These are phyloP conservation scores for Cordyceps militaris DNA, from an alignment of 2,329 filamentous ascomycete species.

Conservation along the genomic window DNA sequence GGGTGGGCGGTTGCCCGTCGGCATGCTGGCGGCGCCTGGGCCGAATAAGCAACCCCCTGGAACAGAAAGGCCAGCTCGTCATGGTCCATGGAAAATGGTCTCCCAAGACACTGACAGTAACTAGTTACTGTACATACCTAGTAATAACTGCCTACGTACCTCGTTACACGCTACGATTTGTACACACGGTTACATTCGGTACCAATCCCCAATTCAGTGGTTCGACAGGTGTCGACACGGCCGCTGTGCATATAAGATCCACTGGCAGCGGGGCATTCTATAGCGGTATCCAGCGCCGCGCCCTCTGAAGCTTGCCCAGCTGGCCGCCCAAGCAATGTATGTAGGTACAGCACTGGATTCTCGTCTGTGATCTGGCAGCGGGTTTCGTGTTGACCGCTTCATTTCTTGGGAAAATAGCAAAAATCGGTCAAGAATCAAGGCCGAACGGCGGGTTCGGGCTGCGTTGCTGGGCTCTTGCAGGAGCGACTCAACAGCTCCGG, in stretches of 20 bases:
- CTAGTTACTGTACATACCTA: neutral
- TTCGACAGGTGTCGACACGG: neutral
- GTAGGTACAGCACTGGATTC: neutral
- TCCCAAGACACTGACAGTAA: neutral
- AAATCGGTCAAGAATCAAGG: constrained; percentile 4
- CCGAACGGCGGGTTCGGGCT: neutral
- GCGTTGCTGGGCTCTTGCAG: neutral
- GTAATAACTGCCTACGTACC: too few relatives aligned
- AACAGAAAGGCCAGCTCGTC: neutral
- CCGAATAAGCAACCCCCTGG: neutral
- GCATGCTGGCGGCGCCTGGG: too few relatives aligned
- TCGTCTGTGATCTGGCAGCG: neutral
- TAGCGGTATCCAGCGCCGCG: constrained; percentile 1
- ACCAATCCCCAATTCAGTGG: neutral
- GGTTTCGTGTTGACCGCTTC: constrained; percentile 6
- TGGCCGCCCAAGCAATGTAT: neutral
- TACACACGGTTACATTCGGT: neutral
- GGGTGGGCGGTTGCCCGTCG: neutral
- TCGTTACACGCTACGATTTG: too few relatives aligned
- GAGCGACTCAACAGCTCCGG: too few relatives aligned
- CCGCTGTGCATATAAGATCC: constrained; percentile 9
- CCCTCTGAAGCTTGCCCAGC: neutral
- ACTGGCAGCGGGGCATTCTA: constrained; percentile 4
- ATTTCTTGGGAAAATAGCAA: neutral
- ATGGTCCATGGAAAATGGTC: neutral